Conservation (phyloP, 164 flowering plant species). For the Taxillus chinensis region DNA sequence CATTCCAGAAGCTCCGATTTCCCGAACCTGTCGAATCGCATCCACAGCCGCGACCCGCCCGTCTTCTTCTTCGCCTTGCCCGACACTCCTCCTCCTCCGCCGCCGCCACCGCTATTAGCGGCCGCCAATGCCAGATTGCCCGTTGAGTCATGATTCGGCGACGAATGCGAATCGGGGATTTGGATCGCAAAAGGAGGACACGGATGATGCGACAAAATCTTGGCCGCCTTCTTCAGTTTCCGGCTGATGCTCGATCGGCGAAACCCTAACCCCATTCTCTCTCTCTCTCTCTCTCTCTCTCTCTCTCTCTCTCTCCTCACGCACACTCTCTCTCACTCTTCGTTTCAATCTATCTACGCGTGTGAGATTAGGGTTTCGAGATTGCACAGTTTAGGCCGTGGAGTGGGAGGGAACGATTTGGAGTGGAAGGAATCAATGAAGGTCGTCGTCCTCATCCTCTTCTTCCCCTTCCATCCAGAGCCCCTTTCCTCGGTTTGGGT, state of each 20-base stretch:
- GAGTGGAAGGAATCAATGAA: neutral
- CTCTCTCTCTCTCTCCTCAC: neutral
- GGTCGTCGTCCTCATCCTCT: neutral
- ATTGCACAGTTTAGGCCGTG: neutral
- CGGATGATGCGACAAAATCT: neutral
- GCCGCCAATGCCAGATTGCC: neutral
- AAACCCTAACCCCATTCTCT: conserved; percentile 23
- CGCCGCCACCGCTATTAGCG: neutral
- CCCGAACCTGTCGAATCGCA: conserved; percentile 64
- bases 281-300: neutral
- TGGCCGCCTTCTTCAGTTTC: conserved; percentile 10
- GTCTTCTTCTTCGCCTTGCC: conserved; percentile 72
- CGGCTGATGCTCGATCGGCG: conserved; percentile 15
- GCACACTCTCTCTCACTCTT: neutral
- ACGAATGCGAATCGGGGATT: neutral
- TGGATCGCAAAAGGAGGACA: neutral
- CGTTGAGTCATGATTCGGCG: neutral
- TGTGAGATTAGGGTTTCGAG: neutral
- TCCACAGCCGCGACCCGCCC: conserved; percentile 74
- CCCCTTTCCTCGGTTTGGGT: neutral
- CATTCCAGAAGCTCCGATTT: conserved; percentile 70
- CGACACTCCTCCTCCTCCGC: neutral
- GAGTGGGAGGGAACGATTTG: neutral
- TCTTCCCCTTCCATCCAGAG: neutral
- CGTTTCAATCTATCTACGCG: neutral